These are phyloP conservation scores for Saccharum officinarum DNA, from an alignment of 176 grass and related monocot species.

Conservation along the genomic window DNA sequence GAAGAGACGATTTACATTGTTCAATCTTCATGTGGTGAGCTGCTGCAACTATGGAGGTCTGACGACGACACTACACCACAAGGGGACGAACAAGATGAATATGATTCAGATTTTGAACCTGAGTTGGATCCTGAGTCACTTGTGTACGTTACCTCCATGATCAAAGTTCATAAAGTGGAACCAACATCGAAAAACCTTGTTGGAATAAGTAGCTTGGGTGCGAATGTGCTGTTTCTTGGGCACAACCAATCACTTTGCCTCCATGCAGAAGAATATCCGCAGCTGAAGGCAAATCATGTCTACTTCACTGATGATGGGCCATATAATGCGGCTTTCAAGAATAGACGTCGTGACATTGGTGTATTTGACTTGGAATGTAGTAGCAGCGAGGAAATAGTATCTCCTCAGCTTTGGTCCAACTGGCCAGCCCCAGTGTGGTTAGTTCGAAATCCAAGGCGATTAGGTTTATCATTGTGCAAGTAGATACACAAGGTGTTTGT, in stretches of 20 bases:
- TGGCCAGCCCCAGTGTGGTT: background rate
- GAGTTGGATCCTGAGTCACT: background rate
- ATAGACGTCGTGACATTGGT: no score
- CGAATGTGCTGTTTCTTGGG: background rate
- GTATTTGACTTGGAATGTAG: no score
- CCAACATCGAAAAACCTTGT: background rate
- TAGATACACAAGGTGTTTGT: no score
- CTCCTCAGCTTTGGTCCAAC: no score
- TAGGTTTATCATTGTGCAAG: no score
- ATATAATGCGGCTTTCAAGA: no score
- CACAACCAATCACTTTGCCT: background rate
- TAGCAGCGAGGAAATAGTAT: no score
- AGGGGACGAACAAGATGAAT: background rate
- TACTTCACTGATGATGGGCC: no score
- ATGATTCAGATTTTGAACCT: background rate
- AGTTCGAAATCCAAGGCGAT: no score
- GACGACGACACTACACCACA: no score
- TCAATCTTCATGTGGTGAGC: background rate
- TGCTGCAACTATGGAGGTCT: conserved; percentile 2
- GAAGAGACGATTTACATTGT: background rate
- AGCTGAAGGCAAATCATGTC: no score
- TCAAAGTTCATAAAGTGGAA: background rate
- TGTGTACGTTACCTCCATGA: background rate
- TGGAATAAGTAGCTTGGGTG: background rate
- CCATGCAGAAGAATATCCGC: background rate